Evolutionary conservation across 495 filamentous ascomycete genomes (phyloP), one percentile per base, ranked within the genome.

Genomic region (Penicillium soppii): DNA sequence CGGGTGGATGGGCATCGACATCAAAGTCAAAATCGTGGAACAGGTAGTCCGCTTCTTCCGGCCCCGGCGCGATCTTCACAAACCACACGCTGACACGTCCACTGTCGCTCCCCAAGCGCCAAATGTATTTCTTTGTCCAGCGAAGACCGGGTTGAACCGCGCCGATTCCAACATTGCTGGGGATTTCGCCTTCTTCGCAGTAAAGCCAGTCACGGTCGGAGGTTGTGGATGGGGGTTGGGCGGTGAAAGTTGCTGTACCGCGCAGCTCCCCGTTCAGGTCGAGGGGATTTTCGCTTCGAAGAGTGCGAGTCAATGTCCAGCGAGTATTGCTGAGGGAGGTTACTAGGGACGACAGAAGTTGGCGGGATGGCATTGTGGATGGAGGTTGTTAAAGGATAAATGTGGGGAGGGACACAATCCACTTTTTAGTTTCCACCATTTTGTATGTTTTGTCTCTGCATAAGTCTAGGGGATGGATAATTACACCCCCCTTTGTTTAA

Each of bases 91-190:
- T 77, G 8, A 77, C 67, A 13, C 56, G 52, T 7, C 54, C 65
- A 5, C 52, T 46, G 4, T 61, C 61, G n/a, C 43, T 55, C 22
- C 39, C 49, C 16, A 69, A 42, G 0, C 72, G 68, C 74, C 74
- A 77, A 42, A 77, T 74, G 32, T 77, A 77, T 47, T 73, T 74
- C 53, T 77, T 77, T 5, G 66, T 71, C 68, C 70, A 77, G 9
- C 61, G 69, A 9, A 75, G 49, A 0, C 70, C 67, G 2, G 59
- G 38, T 36, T 43, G 35, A 15, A 43, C 35, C 27, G 59, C 57
- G 5, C 56, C 48, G 20, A 41, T 33, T 3, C 46, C 50, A 9
- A 61, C 49, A 2, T 50, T 48, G 15, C 43, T 48, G 13, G 70
- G 66, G 35, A 78, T 71, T 26, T 69, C 65, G 53, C 74, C 75